phyloP scores from a whole-genome alignment of 441 rosid species.

The Pelargonium australe region DNA sequence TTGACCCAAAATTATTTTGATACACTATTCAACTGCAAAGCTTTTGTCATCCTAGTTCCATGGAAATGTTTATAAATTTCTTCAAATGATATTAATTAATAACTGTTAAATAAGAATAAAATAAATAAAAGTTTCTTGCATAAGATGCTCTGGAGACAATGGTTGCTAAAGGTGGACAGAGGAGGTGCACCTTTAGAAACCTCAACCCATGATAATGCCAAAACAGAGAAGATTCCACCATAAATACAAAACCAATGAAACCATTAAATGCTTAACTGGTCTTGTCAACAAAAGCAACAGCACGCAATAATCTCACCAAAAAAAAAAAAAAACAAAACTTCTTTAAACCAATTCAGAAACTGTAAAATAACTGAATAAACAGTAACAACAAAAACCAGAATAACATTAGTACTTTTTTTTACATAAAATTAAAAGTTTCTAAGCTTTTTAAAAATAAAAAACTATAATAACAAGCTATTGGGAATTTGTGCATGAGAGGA shows the following conservation, averaged over 20 bases:
- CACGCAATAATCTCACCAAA: no score
- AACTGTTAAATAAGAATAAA: no score
- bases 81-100: no score
- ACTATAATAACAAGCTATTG: not conserved
- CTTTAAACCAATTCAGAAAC: no score
- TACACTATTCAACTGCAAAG: not conserved
- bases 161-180: not conserved
- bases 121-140: no score
- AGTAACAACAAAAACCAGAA: not conserved
- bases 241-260: not conserved
- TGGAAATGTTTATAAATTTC: no score
- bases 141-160: slow-evolving; percentile 3
- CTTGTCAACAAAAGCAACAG: slow-evolving; percentile 1
- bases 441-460: not conserved
- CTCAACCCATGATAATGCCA: not conserved
- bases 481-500: slow-evolving; percentile 4
- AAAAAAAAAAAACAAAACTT: no score
- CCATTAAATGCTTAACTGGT: not conserved
- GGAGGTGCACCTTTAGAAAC: not conserved
- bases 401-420: not conserved
- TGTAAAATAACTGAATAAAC: not conserved
- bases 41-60: not conserved
- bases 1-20: not conserved
- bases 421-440: not conserved
- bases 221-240: slow-evolving; percentile 1